phyloP scores from a whole-genome alignment of 208 protist genomes.

The Leptomonas seymouri region DNA sequence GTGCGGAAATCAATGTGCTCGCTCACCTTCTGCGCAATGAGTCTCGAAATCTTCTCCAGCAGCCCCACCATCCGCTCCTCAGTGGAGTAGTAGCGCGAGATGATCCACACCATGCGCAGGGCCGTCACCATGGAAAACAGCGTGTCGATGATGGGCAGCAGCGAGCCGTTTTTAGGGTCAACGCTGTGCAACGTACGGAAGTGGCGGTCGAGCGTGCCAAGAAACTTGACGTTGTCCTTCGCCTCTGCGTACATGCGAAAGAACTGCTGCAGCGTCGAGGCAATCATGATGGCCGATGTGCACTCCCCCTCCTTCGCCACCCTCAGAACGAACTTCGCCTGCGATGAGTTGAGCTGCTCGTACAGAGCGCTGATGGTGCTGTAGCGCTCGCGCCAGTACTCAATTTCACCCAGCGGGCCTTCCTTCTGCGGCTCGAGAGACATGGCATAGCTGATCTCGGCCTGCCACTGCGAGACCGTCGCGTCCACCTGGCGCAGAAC shows the following conservation, averaged over 20 bases:
- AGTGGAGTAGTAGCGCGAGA: constrained; percentile 99
- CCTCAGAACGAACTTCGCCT: constrained; percentile 93
- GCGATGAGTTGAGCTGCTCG: constrained; percentile 96
- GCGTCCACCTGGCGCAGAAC: constrained; percentile 87
- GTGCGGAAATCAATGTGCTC: constrained; percentile 94
- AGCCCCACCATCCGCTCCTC: constrained; percentile 98
- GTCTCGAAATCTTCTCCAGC: constrained; percentile 96
- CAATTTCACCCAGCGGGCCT: constrained; percentile 96
- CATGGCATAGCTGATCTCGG: constrained; percentile 91
- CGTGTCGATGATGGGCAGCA: constrained; percentile 97
- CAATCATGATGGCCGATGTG: constrained; percentile 89
- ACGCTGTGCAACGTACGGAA: constrained; percentile 97
- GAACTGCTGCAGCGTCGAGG: constrained; percentile 93
- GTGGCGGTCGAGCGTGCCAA: constrained; percentile 98
- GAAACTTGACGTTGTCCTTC: constrained; percentile 99
- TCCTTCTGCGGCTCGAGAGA: constrained; percentile 91
- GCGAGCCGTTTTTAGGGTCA: constrained; percentile 67
- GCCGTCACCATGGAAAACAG: constrained; percentile 98
- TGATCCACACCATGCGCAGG: constrained; percentile 99
- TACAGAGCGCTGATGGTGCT: constrained; percentile 95
- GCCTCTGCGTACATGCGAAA: constrained; percentile 96
- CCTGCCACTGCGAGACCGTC: constrained; percentile 90
- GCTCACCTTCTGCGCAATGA: constrained; percentile 96
- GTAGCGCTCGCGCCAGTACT: constrained; percentile 97
- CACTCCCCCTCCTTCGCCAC: constrained; percentile 92